A percentile compares a stretch with the other conserved stretches of the same genome.
Evolutionary conservation across 2,329 filamentous ascomycete species (phyloP).

Genomic region (Beauveria medogensis): DNA sequence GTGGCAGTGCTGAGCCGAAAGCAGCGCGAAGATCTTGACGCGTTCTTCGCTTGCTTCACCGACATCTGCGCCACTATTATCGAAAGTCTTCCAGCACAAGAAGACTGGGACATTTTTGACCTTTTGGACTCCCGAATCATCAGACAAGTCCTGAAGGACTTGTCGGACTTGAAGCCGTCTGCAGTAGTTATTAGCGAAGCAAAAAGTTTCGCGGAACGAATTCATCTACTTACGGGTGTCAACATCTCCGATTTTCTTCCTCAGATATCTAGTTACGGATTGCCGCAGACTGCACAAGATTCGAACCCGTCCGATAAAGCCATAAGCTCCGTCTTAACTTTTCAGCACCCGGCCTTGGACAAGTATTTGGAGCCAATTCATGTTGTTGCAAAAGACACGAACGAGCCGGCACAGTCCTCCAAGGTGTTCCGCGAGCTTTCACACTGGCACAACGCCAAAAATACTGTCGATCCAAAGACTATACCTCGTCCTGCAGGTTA

Average conservation of each 20-base stretch:
- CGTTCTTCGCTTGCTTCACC: constrained; percentile 12
- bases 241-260: neutral
- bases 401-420: constrained; percentile 17
- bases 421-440: constrained; percentile 39
- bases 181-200: neutral
- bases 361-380: constrained; percentile 35
- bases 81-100: neutral
- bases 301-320: neutral
- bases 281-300: neutral
- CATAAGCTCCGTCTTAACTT: constrained; percentile 31
- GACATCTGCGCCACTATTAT: constrained; percentile 18
- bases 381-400: constrained; percentile 21
- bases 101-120: constrained; percentile 24
- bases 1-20: neutral
- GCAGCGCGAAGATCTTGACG: neutral
- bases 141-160: constrained; percentile 14
- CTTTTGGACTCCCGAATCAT: constrained; percentile 26
- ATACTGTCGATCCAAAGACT: constrained; percentile 35
- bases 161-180: neutral
- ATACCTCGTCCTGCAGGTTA: constrained; percentile 18
- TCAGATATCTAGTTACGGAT: neutral
- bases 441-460: constrained; percentile 58
- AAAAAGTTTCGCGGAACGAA: neutral
- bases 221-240: constrained; percentile 1
- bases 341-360: constrained; percentile 39